phyloP scores from a whole-genome alignment of 2,329 filamentous ascomycete species.

The Fusarium sp. region DNA sequence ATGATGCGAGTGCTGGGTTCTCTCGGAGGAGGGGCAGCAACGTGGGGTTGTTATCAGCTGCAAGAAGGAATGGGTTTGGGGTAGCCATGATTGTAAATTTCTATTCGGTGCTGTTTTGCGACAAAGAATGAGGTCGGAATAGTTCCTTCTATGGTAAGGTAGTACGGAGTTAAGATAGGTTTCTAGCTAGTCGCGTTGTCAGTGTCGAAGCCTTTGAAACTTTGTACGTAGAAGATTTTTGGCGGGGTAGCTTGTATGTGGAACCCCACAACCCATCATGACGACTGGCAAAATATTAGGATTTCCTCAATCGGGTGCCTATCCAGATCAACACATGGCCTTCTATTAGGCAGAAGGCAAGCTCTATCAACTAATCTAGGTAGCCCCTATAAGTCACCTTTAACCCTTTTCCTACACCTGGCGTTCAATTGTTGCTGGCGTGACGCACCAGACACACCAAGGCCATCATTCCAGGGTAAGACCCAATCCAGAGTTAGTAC shows the following conservation, averaged over 20 bases:
- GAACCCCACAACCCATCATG: conserved; percentile 2
- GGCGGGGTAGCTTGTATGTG: conserved; percentile 29
- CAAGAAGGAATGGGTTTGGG: conserved; percentile 76
- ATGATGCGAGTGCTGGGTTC: conserved; percentile 78
- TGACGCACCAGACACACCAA: conserved; percentile 7
- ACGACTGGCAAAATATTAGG: not conserved
- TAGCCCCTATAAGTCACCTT: not conserved
- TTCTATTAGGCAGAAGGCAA: not conserved
- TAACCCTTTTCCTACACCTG: not conserved
- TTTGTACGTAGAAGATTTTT: conserved; percentile 14
- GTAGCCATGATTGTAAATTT: conserved; percentile 14
- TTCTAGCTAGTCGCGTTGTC: not conserved
- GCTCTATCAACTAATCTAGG: not conserved
- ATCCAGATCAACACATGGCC: not conserved
- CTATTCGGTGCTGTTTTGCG: not conserved
- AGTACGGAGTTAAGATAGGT: not conserved
- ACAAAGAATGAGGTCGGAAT: not conserved
- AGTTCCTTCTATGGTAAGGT: not conserved
- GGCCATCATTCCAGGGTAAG: conserved; percentile 24
- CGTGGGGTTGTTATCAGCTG: conserved; percentile 80
- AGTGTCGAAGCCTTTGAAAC: not conserved
- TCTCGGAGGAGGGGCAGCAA: conserved; percentile 79
- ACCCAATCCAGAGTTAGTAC: too few species aligned
- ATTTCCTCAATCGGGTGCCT: not conserved
- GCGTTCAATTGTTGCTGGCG: not conserved